Percentiles rank a stretch among this genome's conserved stretches.
Evolutionary conservation across 345 rosid species (phyloP).

Genomic region (Pistacia atlantica): DNA sequence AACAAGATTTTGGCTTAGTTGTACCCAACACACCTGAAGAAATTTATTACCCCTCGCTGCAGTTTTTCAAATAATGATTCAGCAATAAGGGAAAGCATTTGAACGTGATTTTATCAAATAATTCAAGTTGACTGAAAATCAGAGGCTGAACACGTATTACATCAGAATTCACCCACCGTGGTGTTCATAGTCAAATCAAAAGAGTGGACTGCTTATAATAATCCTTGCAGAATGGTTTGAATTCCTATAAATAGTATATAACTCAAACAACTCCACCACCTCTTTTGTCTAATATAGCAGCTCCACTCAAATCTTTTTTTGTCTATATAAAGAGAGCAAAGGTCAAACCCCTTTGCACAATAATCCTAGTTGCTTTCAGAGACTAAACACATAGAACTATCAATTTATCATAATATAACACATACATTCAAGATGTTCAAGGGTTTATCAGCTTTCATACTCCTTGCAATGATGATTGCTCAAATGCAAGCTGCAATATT

Average conservation of each 20-base stretch:
- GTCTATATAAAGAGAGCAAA: conserved; percentile 10
- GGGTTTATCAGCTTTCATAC: neutral
- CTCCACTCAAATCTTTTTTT: conserved; percentile 13
- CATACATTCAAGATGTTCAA: conserved; percentile 19
- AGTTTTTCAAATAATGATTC: neutral
- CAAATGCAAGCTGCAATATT: neutral
- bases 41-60: neutral
- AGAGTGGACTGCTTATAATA: neutral
- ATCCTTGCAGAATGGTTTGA: neutral
- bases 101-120: neutral
- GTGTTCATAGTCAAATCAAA: neutral
- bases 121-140: neutral
- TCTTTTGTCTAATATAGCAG: neutral
- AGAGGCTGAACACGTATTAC: neutral
- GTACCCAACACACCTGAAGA: conserved; percentile 8
- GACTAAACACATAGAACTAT: neutral
- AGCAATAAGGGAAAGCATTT: neutral
- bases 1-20: conserved; percentile 14
- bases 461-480: neutral
- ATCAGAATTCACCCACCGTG: neutral
- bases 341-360: neutral
- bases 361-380: neutral
- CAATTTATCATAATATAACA: neutral
- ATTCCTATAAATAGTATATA: neutral
- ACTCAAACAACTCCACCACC: conserved; percentile 18